phyloP scores from a whole-genome alignment of 1,284 basidiomycete genomes.

The Filobasidium uniguttulatum region DNA sequence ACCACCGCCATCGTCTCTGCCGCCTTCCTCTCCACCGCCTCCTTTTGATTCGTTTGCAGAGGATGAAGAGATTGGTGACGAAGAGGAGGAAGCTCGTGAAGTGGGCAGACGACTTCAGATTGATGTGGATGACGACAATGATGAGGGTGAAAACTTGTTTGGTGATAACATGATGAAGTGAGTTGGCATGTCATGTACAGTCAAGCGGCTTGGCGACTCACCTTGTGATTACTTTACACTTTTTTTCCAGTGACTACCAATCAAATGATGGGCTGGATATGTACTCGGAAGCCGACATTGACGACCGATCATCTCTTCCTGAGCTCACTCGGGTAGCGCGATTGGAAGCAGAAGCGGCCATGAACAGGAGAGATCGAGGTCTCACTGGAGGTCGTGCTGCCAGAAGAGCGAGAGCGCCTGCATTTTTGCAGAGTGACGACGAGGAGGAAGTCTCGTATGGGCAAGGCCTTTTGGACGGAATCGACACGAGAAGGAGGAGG shows the following conservation, averaged over 20 bases:
- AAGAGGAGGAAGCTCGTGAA: slow-evolving; percentile 47
- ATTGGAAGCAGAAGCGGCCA: slow-evolving; percentile 70
- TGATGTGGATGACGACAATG: slow-evolving; percentile 52
- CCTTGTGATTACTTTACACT: too few species aligned
- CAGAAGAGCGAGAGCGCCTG: slow-evolving; percentile 61
- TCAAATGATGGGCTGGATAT: slow-evolving; percentile 66
- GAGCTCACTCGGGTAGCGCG: slow-evolving; percentile 60
- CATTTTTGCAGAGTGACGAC: slow-evolving; percentile 65
- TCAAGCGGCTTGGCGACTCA: too few species aligned
- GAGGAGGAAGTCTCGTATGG: slow-evolving; percentile 46
- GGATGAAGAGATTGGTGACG: slow-evolving; percentile 57
- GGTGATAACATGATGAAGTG: slow-evolving; percentile 62
- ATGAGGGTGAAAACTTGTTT: slow-evolving; percentile 86
- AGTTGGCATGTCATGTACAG: too few species aligned
- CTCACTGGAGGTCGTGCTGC: slow-evolving; percentile 57
- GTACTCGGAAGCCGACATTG: slow-evolving; percentile 75
- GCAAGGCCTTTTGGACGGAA: slow-evolving; percentile 46
- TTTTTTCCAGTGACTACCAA: slow-evolving; percentile 64
- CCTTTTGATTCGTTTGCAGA: slow-evolving; percentile 78
- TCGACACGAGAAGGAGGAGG: slow-evolving; percentile 57
- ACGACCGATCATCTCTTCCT: slow-evolving; percentile 66
- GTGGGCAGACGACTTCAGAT: slow-evolving; percentile 43
- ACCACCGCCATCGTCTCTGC: slow-evolving; percentile 33
- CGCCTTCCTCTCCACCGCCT: slow-evolving; percentile 54
- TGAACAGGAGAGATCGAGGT: slow-evolving; percentile 74